Conservation (phyloP, 352 stramenopile species). For the Phytophthora sansomeana region DNA sequence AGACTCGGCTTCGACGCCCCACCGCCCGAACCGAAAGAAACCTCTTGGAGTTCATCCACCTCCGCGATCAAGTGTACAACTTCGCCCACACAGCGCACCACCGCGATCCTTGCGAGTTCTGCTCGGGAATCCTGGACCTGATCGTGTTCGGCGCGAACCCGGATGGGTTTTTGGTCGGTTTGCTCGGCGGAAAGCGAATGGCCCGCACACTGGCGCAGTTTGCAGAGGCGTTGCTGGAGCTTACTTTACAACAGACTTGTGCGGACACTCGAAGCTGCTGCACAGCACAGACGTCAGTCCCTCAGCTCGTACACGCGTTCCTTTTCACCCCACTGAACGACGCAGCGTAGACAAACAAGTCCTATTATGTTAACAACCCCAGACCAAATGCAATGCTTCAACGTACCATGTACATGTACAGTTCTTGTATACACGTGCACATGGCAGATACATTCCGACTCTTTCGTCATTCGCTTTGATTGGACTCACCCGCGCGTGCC, state of each 20-base stretch:
- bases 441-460: slow-evolving; percentile 18
- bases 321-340: slow-evolving; percentile 22
- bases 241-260: slow-evolving; percentile 16
- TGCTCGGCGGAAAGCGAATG: slow-evolving; percentile 24
- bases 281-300: slow-evolving; percentile 26
- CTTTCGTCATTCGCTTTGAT: slow-evolving; percentile 29
- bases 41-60: slow-evolving; percentile 22
- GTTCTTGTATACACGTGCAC: slow-evolving; percentile 9
- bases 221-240: slow-evolving; percentile 16
- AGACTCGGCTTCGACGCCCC: slow-evolving; percentile 11
- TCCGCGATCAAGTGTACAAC: slow-evolving; percentile 37
- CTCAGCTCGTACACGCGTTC: slow-evolving; percentile 42
- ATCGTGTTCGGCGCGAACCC: slow-evolving; percentile 39
- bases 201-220: slow-evolving; percentile 26
- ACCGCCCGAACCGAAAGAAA: slow-evolving; percentile 25
- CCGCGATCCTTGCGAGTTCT: slow-evolving; percentile 34
- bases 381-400: too few species aligned
- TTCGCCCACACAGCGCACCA: slow-evolving; percentile 23
- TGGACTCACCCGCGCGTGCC: slow-evolving; percentile 24
- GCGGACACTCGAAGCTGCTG: slow-evolving; percentile 24
- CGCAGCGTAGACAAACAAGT: too few species aligned
- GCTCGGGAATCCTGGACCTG: slow-evolving; percentile 29
- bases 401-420: not conserved
- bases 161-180: slow-evolving; percentile 24
- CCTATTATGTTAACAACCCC: too few species aligned